Conservation (phyloP, 2,329 filamentous ascomycete genomes). For the Neofusicoccum ribis region DNA sequence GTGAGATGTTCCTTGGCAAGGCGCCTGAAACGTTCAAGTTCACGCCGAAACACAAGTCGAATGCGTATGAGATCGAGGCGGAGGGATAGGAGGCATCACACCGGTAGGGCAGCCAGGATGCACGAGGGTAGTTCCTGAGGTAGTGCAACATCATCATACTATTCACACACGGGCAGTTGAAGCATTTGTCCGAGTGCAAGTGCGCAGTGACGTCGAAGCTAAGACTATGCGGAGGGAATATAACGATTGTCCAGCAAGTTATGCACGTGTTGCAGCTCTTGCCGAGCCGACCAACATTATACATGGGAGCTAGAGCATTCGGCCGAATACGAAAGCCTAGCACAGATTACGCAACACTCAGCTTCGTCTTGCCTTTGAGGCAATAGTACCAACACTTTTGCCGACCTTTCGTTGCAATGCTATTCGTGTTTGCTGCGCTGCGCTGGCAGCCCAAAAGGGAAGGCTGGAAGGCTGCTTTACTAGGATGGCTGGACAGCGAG, state of each 20-base stretch:
- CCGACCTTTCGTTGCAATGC: background rate
- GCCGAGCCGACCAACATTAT: no score
- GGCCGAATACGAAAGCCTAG: background rate
- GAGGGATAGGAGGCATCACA: conserved; percentile 30
- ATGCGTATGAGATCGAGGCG: conserved; percentile 76
- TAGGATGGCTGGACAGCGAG: background rate
- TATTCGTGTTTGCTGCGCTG: background rate
- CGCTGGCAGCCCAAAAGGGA: background rate
- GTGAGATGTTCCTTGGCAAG: conserved; percentile 96
- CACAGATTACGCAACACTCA: background rate
- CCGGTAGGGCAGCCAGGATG: background rate
- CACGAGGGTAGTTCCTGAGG: no score
- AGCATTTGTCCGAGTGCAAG: no score
- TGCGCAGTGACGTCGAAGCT: no score
- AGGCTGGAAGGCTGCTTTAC: background rate
- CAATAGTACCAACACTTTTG: no score
- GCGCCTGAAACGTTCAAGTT: conserved; percentile 90
- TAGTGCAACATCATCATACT: no score
- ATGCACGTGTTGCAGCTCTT: no score
- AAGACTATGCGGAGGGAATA: no score
- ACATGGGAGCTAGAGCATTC: background rate
- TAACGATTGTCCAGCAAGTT: no score
- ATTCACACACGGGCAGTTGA: no score
- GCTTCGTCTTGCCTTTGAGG: background rate
- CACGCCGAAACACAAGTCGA: conserved; percentile 96